Percentiles rank a stretch among this genome's conserved stretches.
phyloP scores from a whole-genome alignment of 2,329 filamentous ascomycete genomes.

The Paracorniculantispora psalliotae region DNA sequence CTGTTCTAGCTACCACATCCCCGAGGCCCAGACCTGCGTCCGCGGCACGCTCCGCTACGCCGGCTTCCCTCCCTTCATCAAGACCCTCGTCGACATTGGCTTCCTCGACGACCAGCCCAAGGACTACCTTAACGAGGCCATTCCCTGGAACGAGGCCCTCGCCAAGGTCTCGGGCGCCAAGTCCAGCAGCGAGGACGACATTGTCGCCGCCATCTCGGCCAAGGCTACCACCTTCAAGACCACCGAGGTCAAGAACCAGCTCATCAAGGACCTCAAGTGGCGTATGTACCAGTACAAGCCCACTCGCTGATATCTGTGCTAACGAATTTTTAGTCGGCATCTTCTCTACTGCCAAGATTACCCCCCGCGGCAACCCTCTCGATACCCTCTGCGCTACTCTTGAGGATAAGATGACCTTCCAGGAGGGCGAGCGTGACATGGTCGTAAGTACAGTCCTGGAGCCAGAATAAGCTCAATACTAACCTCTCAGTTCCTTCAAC shows the following conservation, averaged over 20 bases:
- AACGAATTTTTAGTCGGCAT: conserved; percentile 39
- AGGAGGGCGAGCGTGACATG: conserved; percentile 75
- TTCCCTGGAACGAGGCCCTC: conserved; percentile 82
- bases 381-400: conserved; percentile 88
- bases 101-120: conserved; percentile 72
- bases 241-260: conserved; percentile 56
- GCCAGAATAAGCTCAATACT: conserved; percentile 21
- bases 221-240: conserved; percentile 64
- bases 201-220: conserved; percentile 66
- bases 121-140: conserved; percentile 59
- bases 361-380: conserved; percentile 70
- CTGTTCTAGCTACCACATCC: conserved; percentile 63
- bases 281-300: conserved; percentile 3
- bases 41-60: conserved; percentile 77
- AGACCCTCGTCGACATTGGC: conserved; percentile 79
- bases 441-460: conserved; percentile 46
- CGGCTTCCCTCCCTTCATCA: conserved; percentile 88
- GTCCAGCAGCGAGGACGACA: conserved; percentile 62
- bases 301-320: not conserved
- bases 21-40: conserved; percentile 85
- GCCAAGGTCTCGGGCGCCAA: conserved; percentile 67
- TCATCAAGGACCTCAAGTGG: conserved; percentile 12
- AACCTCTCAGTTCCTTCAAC: conserved; percentile 50
- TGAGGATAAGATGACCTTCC: conserved; percentile 89
- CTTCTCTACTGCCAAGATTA: conserved; percentile 65